Percentiles rank a stretch among this genome's conserved stretches.
Evolutionary conservation across 2,329 filamentous ascomycete species (phyloP).

Genomic region (Alternaria burnsii): DNA sequence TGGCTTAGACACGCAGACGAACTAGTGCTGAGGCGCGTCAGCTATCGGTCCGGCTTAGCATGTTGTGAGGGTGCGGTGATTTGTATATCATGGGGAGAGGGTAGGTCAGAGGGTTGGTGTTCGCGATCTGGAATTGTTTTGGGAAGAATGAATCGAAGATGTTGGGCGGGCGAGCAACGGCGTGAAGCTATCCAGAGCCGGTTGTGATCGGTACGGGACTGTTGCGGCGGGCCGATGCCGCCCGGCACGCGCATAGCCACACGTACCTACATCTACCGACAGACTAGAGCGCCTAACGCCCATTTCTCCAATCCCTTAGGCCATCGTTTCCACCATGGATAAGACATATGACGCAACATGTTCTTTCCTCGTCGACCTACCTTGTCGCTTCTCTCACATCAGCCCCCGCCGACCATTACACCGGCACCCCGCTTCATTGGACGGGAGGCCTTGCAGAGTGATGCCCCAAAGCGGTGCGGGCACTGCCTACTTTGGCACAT

Average conservation of each 20-base stretch:
- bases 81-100: background rate
- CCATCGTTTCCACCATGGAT: background rate
- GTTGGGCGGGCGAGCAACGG: background rate
- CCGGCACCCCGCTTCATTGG: slow-evolving; percentile 8
- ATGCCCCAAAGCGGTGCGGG: slow-evolving; percentile 13
- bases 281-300: background rate
- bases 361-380: background rate
- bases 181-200: slow-evolving; percentile 1
- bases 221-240: slow-evolving; percentile 5
- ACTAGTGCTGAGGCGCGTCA: slow-evolving; percentile 8
- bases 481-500: slow-evolving; percentile 16
- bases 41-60: background rate
- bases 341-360: background rate
- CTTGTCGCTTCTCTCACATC: background rate
- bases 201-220: slow-evolving; percentile 2
- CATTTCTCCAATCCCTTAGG: background rate
- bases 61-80: background rate
- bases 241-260: slow-evolving; percentile 1
- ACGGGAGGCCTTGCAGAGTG: background rate
- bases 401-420: background rate
- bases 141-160: background rate
- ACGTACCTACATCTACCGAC: slow-evolving; percentile 1
- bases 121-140: background rate
- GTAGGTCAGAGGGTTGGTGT: background rate
- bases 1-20: slow-evolving; percentile 10